Conservation (phyloP, 768 basidiomycete genomes). For the Gautieria morchelliformis region DNA sequence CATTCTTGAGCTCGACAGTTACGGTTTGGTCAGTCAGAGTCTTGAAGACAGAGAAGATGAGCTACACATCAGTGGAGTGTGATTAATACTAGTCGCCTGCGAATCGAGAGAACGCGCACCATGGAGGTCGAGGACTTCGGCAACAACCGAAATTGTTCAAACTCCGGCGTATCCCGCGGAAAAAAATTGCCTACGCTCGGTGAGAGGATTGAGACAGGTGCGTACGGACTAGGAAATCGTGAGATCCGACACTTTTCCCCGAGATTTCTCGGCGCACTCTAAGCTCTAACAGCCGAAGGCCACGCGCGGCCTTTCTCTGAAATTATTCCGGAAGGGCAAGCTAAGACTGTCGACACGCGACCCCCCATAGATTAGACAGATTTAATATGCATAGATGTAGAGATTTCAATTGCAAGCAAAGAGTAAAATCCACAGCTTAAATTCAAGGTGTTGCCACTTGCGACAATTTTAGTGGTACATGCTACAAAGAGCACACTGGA, state of each 20-base stretch:
- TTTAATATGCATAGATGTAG: too few relatives aligned
- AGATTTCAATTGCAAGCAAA: too few relatives aligned
- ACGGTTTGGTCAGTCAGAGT: constrained; percentile 96
- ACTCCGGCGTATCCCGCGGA: neutral
- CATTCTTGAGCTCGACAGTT: constrained; percentile 97
- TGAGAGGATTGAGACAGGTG: too few relatives aligned
- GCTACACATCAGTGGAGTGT: constrained; percentile 31
- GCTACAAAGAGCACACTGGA: neutral
- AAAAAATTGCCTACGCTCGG: too few relatives aligned
- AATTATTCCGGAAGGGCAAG: too few relatives aligned
- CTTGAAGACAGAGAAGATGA: constrained; percentile 98
- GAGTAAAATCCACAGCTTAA: too few relatives aligned
- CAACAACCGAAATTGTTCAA: neutral
- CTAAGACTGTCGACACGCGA: neutral
- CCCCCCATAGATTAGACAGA: neutral
- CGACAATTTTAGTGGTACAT: neutral
- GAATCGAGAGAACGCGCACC: neutral
- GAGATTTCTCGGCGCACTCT: too few relatives aligned
- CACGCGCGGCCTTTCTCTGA: too few relatives aligned
- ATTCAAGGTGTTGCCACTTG: too few relatives aligned
- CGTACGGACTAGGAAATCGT: too few relatives aligned
- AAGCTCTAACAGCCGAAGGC: too few relatives aligned
- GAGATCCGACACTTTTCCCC: too few relatives aligned
- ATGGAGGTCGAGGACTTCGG: neutral
- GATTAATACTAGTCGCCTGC: neutral